These are phyloP conservation scores for Leccinum colubrinum DNA, from an alignment of 1,284 basidiomycete species.

Conservation along the genomic window DNA sequence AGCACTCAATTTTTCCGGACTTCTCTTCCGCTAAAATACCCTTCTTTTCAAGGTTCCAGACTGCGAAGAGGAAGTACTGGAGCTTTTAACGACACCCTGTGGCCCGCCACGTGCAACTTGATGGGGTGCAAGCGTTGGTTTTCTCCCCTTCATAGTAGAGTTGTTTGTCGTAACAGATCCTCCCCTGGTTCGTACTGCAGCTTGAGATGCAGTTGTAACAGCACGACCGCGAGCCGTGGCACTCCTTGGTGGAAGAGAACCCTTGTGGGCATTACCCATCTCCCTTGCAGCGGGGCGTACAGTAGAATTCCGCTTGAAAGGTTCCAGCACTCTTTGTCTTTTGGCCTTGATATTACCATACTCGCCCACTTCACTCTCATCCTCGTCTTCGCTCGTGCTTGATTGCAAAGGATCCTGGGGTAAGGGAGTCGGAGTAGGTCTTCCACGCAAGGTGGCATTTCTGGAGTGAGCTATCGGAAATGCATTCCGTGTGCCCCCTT, in stretches of 20 bases:
- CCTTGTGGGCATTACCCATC: conserved; percentile 14
- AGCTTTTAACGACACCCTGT: conserved; percentile 19
- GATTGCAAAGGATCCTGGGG: conserved; percentile 18
- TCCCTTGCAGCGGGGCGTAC: conserved; percentile 27
- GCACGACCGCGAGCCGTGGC: conserved; percentile 8
- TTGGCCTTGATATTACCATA: conserved; percentile 16
- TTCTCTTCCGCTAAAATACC: conserved; percentile 10
- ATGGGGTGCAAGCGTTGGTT: conserved; percentile 7
- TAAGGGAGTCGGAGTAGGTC: conserved; percentile 3
- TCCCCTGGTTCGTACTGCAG: conserved; percentile 8
- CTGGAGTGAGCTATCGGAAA: conserved; percentile 12
- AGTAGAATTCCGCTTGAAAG: conserved; percentile 27
- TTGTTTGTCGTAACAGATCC: conserved; percentile 12
- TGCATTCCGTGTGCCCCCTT: conserved; percentile 4
- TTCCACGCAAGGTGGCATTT: conserved; percentile 30
- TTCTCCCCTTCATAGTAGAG: conserved; percentile 17
- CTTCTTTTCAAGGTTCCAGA: conserved; percentile 25
- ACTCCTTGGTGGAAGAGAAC: conserved; percentile 12
- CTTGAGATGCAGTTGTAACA: conserved; percentile 13
- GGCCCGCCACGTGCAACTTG: conserved; percentile 9
- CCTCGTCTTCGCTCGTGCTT: conserved; percentile 25
- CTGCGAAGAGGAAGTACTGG: conserved; percentile 28
- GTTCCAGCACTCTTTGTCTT: conserved; percentile 29
- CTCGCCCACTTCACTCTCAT: conserved; percentile 12
- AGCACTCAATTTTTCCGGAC: neutral